A percentile compares a stretch with the other conserved stretches of the same genome.
Evolutionary conservation across 1,284 basidiomycete genomes (phyloP).

Genomic region (Rugiboletus extremiorientalis): DNA sequence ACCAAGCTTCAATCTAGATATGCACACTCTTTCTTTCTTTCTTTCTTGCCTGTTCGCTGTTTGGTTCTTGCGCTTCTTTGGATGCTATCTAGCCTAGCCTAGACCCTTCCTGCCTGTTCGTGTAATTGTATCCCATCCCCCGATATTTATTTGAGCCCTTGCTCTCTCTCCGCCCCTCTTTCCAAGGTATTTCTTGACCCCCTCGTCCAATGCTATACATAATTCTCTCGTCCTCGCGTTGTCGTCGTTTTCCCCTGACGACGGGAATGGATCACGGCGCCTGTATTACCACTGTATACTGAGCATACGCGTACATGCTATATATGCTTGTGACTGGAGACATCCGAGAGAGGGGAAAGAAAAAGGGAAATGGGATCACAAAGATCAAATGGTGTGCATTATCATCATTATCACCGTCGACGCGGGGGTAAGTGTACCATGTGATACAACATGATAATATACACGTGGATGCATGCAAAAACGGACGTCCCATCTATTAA

Average conservation of each 20-base stretch:
- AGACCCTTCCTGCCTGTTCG: constrained; percentile 12
- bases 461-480: too few relatives aligned
- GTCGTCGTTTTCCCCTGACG: neutral
- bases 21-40: constrained; percentile 15
- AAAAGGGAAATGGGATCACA: too few relatives aligned
- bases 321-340: neutral
- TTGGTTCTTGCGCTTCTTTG: neutral
- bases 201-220: constrained; percentile 1
- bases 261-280: constrained; percentile 9
- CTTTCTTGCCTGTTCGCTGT: constrained; percentile 1
- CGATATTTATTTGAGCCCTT: constrained; percentile 23
- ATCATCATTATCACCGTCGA: too few relatives aligned
- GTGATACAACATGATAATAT: too few relatives aligned
- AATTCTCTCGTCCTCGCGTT: neutral
- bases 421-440: too few relatives aligned
- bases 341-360: too few relatives aligned
- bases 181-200: too few relatives aligned
- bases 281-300: constrained; percentile 32
- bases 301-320: constrained; percentile 17
- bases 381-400: too few relatives aligned
- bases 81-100: constrained; percentile 34
- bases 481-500: too few relatives aligned
- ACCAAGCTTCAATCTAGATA: constrained; percentile 30
- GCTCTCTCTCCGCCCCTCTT: too few relatives aligned
- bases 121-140: constrained; percentile 30